Evolutionary conservation across 805 yeast genomes (phyloP).

Genomic region (Yarrowia osloensis): DNA sequence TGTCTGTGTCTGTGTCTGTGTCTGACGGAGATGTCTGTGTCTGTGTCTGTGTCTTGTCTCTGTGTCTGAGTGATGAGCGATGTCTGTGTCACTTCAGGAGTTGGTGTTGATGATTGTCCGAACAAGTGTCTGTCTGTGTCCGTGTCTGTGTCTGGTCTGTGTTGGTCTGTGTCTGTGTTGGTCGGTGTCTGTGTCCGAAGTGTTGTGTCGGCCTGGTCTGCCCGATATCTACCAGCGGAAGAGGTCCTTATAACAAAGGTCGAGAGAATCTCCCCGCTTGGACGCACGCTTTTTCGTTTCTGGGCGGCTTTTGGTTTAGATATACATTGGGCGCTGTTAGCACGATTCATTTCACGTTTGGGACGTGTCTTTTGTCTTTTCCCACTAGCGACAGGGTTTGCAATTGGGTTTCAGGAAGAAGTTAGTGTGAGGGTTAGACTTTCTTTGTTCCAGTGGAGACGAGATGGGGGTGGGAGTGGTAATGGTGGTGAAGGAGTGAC

Average conservation of each 20-base stretch:
- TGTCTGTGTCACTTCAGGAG: not conserved
- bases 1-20: too few species aligned
- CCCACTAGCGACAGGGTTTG: not conserved
- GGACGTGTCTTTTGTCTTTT: slow-evolving; percentile 16
- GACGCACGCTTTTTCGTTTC: slow-evolving; percentile 10
- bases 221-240: not conserved
- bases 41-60: too few species aligned
- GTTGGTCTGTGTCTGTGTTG: not conserved
- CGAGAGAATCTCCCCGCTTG: slow-evolving; percentile 23
- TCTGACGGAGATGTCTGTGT: too few species aligned
- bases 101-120: too few species aligned
- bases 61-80: too few species aligned
- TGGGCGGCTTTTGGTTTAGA: slow-evolving; percentile 23
- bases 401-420: not conserved
- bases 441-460: too few species aligned
- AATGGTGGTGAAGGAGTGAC: too few species aligned
- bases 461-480: too few species aligned
- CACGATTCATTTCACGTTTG: slow-evolving; percentile 20
- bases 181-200: not conserved
- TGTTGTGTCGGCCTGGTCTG: not conserved
- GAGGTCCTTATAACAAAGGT: slow-evolving; percentile 6
- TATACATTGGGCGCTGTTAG: slow-evolving; percentile 23
- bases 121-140: not conserved
- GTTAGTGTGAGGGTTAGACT: not conserved
- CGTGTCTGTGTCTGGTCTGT: not conserved